Base-by-base conservation (phyloP, 164 flowering plant species). In the Berberis thunbergii region DNA sequence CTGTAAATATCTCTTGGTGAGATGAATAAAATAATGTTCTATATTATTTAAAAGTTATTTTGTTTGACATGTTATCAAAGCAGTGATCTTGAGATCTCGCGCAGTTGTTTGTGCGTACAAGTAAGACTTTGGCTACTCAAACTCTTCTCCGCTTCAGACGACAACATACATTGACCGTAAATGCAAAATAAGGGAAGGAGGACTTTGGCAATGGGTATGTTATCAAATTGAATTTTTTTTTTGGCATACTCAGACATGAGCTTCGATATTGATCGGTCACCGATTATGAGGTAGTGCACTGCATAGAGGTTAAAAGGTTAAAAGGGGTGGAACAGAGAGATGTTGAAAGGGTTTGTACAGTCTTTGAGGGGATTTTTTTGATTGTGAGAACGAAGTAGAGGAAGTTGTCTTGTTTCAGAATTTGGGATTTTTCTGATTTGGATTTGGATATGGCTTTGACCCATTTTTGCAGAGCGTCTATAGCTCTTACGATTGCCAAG, bases 311-410 rank as follows among this genome's bases (percentile, higher is more conserved):
- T 69, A 1, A 68, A 52, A 57, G 79, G 57, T 60, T 74, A 63
- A 57, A 86, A 67, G 3, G 97, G 80, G 67, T 84, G 75, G 1
- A 95, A 85, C 7, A 93, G 80, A 7, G 83, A 78, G 79, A 93
- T 78, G 63, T 77, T 82, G 82, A 61, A 66, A 8, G 97, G 79
- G 60, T 82, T 88, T 0, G 76, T 73, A 63, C 87, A 84, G 40
- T 66, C 58, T 3, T 76, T 75, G 1, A 71, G 59, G 98, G 98
- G 73, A 90, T 86, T 67, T 85, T 88, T 60, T 83, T 93, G 52
- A 93, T 84, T 65, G 94, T 83, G 7, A 93, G 57, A 61, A 78
- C 63, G 8, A 93, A 83, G 69, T 86, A 88, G 67, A 90, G 4
- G 74, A 79, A 83, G 12, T 90, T 89, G 39, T 90, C 98, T 4